These are phyloP conservation scores for Cercospora nicotianae DNA, from an alignment of 2,329 filamentous ascomycete genomes.

Conservation along the genomic window DNA sequence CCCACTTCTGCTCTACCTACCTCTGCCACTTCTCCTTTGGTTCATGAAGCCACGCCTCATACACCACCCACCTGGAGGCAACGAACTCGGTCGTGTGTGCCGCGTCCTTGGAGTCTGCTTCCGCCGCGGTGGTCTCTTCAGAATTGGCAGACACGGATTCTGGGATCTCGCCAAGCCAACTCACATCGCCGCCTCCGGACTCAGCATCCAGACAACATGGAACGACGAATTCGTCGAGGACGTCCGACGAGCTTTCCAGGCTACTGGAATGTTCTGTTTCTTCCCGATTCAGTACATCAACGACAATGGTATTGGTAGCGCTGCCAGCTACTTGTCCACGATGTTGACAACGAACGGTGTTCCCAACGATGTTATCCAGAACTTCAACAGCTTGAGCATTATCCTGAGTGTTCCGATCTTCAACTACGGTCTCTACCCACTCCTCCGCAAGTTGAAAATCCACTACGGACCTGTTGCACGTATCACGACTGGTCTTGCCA, in stretches of 20 bases:
- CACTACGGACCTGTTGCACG: conserved; percentile 52
- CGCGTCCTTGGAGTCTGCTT: conserved; percentile 28
- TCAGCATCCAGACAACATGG: conserved; percentile 48
- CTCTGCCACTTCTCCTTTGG: conserved; percentile 39
- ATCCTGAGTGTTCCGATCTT: conserved; percentile 47
- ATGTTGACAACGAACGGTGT: conserved; percentile 39
- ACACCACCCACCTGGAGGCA: conserved; percentile 30
- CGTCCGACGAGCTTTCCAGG: conserved; percentile 57
- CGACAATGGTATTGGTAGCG: conserved; percentile 38
- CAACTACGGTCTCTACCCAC: conserved; percentile 48
- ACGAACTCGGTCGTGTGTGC: conserved; percentile 30
- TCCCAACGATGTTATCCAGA: conserved; percentile 50
- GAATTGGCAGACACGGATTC: conserved; percentile 27
- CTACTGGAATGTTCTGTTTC: conserved; percentile 60
- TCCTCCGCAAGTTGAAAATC: conserved; percentile 43
- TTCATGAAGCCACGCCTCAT: conserved; percentile 34
- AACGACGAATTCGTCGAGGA: conserved; percentile 70
- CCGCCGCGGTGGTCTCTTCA: conserved; percentile 20
- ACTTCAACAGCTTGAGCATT: conserved; percentile 49
- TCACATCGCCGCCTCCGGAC: conserved; percentile 30
- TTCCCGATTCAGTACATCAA: conserved; percentile 47
- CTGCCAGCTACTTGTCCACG: conserved; percentile 30
- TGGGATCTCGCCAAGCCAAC: conserved; percentile 35
- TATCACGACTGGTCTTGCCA: conserved; percentile 49
- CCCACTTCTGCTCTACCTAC: conserved; percentile 61